Conservation (phyloP, 2,329 filamentous ascomycete genomes). For the Endoconidiophora polonica region DNA sequence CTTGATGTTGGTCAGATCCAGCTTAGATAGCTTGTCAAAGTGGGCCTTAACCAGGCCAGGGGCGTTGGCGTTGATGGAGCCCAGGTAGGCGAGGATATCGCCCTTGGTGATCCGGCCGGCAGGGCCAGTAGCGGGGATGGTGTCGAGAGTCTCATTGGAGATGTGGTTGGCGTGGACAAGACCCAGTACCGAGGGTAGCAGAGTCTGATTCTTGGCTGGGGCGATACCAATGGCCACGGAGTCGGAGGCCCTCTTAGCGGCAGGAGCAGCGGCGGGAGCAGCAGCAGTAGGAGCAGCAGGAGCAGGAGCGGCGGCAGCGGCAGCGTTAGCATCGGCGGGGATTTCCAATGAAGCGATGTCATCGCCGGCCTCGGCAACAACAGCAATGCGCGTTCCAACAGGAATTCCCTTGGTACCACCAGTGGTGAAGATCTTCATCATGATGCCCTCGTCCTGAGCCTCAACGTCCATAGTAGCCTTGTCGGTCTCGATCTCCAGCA, state of each 20-base stretch:
- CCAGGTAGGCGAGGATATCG: constrained; percentile 81
- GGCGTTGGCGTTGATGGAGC: constrained; percentile 55
- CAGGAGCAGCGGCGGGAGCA: constrained; percentile 9
- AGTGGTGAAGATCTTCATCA: constrained; percentile 64
- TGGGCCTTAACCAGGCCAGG: constrained; percentile 53
- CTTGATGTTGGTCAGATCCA: constrained; percentile 94
- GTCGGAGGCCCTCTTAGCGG: constrained; percentile 19
- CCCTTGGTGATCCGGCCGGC: constrained; percentile 84
- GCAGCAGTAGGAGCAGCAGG: constrained; percentile 7
- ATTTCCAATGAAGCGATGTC: constrained; percentile 60
- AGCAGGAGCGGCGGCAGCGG: constrained; percentile 16
- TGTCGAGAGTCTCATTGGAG: constrained; percentile 54
- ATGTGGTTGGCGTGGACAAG: constrained; percentile 68
- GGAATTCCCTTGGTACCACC: constrained; percentile 62
- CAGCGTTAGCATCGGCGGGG: constrained; percentile 44
- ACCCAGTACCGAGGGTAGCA: constrained; percentile 69
- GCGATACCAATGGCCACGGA: constrained; percentile 21
- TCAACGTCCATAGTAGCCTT: constrained; percentile 93
- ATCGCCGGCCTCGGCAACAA: constrained; percentile 67
- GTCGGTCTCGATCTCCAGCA: constrained; percentile 86
- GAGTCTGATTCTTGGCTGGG: constrained; percentile 30
- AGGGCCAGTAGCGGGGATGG: constrained; percentile 77
- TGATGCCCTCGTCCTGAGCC: constrained; percentile 72
- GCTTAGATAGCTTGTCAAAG: constrained; percentile 59
- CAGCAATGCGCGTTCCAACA: constrained; percentile 67